Conservation (phyloP, 1,284 basidiomycete genomes). For the Thelephora terrestris region DNA sequence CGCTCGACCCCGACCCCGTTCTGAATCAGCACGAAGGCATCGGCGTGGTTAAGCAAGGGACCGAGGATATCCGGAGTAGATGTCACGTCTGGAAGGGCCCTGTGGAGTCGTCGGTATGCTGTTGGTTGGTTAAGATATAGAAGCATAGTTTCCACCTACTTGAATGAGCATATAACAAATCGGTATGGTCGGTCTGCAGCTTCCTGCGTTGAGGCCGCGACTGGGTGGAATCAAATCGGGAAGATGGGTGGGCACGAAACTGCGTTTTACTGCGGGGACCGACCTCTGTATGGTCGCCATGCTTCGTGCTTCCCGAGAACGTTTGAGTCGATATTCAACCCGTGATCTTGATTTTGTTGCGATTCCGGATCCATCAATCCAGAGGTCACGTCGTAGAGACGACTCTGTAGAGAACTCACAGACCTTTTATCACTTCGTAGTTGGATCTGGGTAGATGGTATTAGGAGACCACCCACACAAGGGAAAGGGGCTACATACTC, state of each 20-base stretch:
- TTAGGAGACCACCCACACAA: too few relatives aligned
- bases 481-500: too few relatives aligned
- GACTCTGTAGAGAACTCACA: constrained; percentile 5
- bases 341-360: constrained; percentile 17
- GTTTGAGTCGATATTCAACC: constrained; percentile 24
- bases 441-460: constrained; percentile 19
- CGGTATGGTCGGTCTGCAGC: constrained; percentile 25
- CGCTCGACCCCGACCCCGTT: constrained; percentile 33
- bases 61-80: constrained; percentile 21
- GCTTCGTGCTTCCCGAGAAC: constrained; percentile 16
- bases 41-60: constrained; percentile 17
- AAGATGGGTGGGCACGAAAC: too few relatives aligned
- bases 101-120: constrained; percentile 4
- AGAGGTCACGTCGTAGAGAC: background rate
- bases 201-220: constrained; percentile 21
- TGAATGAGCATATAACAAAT: constrained; percentile 25
- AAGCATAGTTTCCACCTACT: constrained; percentile 12
- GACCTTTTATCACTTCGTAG: constrained; percentile 22
- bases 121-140: too few relatives aligned
- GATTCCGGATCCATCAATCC: background rate
- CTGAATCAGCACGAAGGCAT: constrained; percentile 26
- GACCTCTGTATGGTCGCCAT: constrained; percentile 28
- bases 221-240: constrained; percentile 13
- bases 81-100: constrained; percentile 23
- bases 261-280: background rate